Base-by-base conservation (phyloP, 345 rosid genomes). In the Passiflora organensis region DNA sequence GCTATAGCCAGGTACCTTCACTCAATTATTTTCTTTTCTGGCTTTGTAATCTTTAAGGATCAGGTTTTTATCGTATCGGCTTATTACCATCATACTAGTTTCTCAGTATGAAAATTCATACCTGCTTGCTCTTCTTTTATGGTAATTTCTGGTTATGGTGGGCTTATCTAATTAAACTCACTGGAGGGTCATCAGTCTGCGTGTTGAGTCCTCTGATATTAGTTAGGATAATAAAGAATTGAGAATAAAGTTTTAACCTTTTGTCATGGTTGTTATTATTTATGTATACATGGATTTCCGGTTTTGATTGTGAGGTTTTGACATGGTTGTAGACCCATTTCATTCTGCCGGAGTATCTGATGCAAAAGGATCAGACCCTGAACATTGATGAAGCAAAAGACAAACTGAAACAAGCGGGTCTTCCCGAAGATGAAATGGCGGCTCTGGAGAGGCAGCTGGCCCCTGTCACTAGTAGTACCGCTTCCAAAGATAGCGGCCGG, bases 371-470 rank as follows among this genome's bases (percentile, higher is more conserved):
- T 65, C 84, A 86, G 68, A 69, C 59, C 48, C 56, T 86, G 20
- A 82, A 70, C 46, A 76, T 89, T 2, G 96, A 93, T 28, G 99
- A 89, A 5, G 97, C 97, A 1, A 89, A 82, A 68, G 99, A 85
- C 70, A 89, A 79, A 63, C 51, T 89, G 74, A 93, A 93, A 68
- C 77, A 63, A 60, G 96, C 97, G 0, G 99, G 96, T 3, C 60
- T 84, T 16, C 75, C 81, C 0, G 99, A 89, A 23, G 97, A 93
- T 51, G 97, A 93, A 63, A 93, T 93, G 99, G 95, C 85, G 0
- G 91, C 95, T 34, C 69, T 93, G 3, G 96, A 84, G 76, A 81
- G 85, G 71, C 94, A 89, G 58, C 72, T 93, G 12, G 85, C 78
- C 0, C 91, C 96, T 21, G 60, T 72, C 5, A 60, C 62, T 16